Evolutionary conservation across 495 filamentous ascomycete genomes (phyloP).

Genomic region (Friedmanniomyces simplex): DNA sequence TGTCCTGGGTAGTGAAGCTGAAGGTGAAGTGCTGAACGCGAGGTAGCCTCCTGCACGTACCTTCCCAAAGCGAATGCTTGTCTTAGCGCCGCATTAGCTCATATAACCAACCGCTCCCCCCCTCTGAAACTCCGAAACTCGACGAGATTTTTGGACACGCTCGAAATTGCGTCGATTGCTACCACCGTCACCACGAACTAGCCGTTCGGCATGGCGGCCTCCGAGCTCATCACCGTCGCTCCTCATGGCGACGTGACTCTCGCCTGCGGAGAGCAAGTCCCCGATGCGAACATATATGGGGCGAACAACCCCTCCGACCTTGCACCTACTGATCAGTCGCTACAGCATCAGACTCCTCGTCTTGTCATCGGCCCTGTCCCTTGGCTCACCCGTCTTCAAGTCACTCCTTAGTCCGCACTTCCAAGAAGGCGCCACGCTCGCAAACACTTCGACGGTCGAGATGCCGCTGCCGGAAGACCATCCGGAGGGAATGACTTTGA

Average conservation of each 20-base stretch:
- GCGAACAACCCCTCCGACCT: no score
- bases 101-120: no score
- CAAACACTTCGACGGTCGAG: not conserved
- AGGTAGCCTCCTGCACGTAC: no score
- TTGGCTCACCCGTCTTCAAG: constrained; percentile 1
- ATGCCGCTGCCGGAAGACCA: not conserved
- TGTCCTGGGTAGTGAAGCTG: no score
- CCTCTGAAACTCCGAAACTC: no score
- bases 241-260: not conserved
- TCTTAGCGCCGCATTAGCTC: no score
- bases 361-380: not conserved
- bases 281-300: not conserved
- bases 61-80: no score
- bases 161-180: no score
- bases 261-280: not conserved
- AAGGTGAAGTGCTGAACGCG: no score
- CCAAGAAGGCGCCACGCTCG: not conserved
- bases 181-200: not conserved
- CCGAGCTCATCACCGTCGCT: not conserved
- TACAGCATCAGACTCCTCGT: no score
- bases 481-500: not conserved
- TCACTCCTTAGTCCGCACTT: not conserved
- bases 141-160: no score
- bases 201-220: not conserved
- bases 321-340: not conserved